These are phyloP conservation scores for Tulasnella calospora DNA, from an alignment of 768 basidiomycete species.

Conservation along the genomic window DNA sequence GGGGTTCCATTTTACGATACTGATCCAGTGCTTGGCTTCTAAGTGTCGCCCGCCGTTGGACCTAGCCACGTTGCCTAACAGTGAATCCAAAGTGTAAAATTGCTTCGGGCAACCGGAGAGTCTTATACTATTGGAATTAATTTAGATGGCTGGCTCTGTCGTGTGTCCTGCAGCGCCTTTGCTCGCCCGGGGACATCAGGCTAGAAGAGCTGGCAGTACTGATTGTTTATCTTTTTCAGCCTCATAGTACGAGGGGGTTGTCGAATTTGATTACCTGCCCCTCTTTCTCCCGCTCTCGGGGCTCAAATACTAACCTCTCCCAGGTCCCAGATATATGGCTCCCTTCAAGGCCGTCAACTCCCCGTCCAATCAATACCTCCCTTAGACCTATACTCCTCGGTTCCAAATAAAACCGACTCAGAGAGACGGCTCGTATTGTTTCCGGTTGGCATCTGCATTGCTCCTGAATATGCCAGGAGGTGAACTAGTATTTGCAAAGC, in stretches of 20 bases:
- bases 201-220: background rate
- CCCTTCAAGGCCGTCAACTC: background rate
- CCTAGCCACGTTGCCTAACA: background rate
- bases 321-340: too few relatives aligned
- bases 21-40: background rate
- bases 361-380: background rate
- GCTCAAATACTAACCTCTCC: too few relatives aligned
- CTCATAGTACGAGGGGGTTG: background rate
- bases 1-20: conserved; percentile 7
- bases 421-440: too few relatives aligned
- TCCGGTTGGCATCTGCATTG: too few relatives aligned
- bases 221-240: background rate
- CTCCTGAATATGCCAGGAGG: too few relatives aligned
- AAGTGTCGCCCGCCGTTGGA: background rate
- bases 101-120: background rate
- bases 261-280: background rate
- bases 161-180: background rate
- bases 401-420: background rate
- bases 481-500: too few relatives aligned
- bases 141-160: background rate
- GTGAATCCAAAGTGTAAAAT: background rate
- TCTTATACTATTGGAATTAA: background rate
- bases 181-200: background rate
- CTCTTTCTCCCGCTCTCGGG: too few relatives aligned
- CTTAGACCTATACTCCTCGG: background rate